Conservation (phyloP, 768 basidiomycete genomes). For the Kwoniella mangroviensis region DNA sequence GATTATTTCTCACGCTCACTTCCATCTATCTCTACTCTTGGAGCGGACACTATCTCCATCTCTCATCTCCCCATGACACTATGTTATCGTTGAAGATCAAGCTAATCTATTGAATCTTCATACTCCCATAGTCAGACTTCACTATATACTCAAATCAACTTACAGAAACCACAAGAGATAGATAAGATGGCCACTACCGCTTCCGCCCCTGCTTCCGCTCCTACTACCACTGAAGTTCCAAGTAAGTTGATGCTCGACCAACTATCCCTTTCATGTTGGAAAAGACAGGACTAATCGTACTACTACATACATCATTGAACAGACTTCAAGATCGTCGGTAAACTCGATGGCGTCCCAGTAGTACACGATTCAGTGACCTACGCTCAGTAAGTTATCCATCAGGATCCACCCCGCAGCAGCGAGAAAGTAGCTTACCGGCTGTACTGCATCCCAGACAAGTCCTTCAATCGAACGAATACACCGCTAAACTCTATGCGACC, state of each 20-base stretch:
- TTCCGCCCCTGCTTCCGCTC: slow-evolving; percentile 1
- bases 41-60: background rate
- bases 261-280: too few relatives aligned
- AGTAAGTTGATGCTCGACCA: slow-evolving; percentile 14
- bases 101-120: background rate
- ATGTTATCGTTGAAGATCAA: background rate
- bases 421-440: too few relatives aligned
- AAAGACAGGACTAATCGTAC: background rate
- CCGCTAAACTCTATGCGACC: slow-evolving; percentile 47
- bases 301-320: background rate
- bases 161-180: background rate
- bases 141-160: background rate
- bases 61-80: background rate
- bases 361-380: slow-evolving; percentile 54
- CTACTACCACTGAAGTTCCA: slow-evolving; percentile 5
- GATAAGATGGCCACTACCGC: slow-evolving; percentile 20
- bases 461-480: slow-evolving; percentile 46
- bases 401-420: too few relatives aligned
- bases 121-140: background rate
- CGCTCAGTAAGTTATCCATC: slow-evolving; percentile 45
- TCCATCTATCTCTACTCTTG: background rate
- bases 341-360: slow-evolving; percentile 52
- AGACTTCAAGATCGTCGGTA: slow-evolving; percentile 55
- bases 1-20: background rate
- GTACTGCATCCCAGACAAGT: slow-evolving; percentile 30